Base-by-base conservation (phyloP, 2,329 filamentous ascomycete species). In the Pestalotiopsis fici region DNA sequence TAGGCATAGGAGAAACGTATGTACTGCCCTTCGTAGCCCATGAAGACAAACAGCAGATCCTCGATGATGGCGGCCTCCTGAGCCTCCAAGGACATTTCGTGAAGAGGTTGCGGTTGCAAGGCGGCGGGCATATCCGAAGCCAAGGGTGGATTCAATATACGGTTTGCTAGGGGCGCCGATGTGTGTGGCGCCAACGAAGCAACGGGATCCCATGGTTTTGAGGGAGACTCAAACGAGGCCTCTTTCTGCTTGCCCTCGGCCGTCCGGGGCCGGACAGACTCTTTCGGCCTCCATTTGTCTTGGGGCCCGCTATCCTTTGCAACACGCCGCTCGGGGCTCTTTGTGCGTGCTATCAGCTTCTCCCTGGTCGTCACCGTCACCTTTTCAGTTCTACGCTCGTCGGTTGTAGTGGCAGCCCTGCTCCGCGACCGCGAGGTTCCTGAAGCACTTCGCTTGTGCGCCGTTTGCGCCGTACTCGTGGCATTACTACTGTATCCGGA, bases 1-100 rank as follows among this genome's bases (percentile, higher is more conserved):
- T 97, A 98, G 9, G 88, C 87, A 71, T 93, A 92, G 67, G 87
- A 88, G 77, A 94, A 98, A 66, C 93, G 92, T 69, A 99, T 93
- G 77, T 98, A 98, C 78, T 97, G 94, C n/a, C 96, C 96, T 80
- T 99, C 96, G 71, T 94, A 97, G 27, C 96, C 96, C 95, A 99
- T 98, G 74, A 98, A 97, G 4, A 97, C 94, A 76, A 95, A 98
- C 43, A 98, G 81, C 18, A 99, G 81, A 74, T 99, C 96, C 73
- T 98, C 95, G 56, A 98, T 85, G 59, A 99, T 91, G 9, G 90
- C 92, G 27, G 90, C 88, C 81, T 99, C 96, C 78, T 99, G 96
- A 2, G 88, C 88, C 71, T 97, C 92, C 31, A 97, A 82, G 0
- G 90, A 90, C 68, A 98, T 82, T 67, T 93, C 89, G 66, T 86